Evolutionary conservation across 1,284 basidiomycete species (phyloP).

Genomic region (Trichosporon sp.): DNA sequence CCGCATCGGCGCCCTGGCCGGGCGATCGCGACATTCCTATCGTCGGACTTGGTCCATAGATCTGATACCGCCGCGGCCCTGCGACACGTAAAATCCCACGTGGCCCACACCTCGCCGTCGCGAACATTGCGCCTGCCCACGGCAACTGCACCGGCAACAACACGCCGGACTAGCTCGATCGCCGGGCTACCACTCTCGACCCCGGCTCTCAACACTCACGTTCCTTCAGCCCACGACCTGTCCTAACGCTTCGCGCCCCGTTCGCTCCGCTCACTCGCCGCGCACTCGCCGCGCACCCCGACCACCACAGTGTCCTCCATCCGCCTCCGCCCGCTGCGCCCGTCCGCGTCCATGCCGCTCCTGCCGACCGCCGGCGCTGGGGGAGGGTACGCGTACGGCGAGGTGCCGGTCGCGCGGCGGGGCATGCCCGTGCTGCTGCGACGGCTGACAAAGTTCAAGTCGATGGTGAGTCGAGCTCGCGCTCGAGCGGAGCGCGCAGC

Average conservation of each 20-base stretch:
- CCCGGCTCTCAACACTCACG: too few relatives aligned
- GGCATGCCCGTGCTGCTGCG: slow-evolving; percentile 68
- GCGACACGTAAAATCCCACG: neutral
- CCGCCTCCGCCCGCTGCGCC: neutral
- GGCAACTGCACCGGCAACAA: neutral
- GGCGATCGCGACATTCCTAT: neutral
- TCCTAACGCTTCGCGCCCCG: too few relatives aligned
- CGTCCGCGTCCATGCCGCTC: slow-evolving; percentile 3
- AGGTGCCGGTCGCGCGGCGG: neutral
- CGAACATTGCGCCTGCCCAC: neutral
- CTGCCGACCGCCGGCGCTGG: neutral
- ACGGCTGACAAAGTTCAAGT: slow-evolving; percentile 70
- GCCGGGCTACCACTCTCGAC: too few relatives aligned
- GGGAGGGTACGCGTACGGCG: neutral
- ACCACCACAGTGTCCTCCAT: neutral
- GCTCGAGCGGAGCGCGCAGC: neutral
- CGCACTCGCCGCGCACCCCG: neutral
- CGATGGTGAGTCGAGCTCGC: slow-evolving; percentile 68
- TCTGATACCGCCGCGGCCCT: neutral
- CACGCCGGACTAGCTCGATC: neutral
- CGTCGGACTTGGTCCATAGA: too few relatives aligned
- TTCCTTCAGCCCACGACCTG: too few relatives aligned
- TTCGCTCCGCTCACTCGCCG: neutral
- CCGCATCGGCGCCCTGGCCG: too few relatives aligned
- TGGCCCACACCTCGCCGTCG: neutral